Conservation (phyloP, 164 flowering plant genomes). For the Saururus chinensis region DNA sequence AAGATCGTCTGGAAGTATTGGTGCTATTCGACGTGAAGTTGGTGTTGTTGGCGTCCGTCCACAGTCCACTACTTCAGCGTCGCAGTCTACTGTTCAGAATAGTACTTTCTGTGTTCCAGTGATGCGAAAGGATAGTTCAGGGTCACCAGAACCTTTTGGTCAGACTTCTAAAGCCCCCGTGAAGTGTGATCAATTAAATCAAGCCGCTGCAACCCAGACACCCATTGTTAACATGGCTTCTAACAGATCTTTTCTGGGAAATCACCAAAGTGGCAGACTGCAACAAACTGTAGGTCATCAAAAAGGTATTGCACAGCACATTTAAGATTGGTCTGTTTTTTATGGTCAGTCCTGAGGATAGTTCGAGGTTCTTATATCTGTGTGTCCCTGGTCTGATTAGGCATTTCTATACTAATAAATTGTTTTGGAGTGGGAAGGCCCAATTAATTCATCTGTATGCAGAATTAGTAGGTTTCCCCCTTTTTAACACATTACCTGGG, state of each 20-base stretch:
- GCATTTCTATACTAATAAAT: too few species aligned
- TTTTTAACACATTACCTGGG: too few species aligned
- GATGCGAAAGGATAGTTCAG: constrained; percentile 25
- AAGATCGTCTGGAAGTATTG: constrained; percentile 58
- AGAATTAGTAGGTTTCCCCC: too few species aligned
- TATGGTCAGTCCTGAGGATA: too few species aligned
- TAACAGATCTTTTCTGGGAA: constrained; percentile 31
- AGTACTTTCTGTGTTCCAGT: constrained; percentile 29
- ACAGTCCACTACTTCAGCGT: constrained; percentile 32
- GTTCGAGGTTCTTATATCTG: too few species aligned
- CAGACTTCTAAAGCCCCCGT: constrained; percentile 21
- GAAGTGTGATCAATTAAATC: constrained; percentile 37
- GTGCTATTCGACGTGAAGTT: constrained; percentile 89
- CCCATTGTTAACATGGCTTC: constrained; percentile 21
- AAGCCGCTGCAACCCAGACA: constrained; percentile 29
- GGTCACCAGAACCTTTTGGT: constrained; percentile 32
- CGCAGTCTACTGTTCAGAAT: constrained; percentile 29
- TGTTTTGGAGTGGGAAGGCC: too few species aligned
- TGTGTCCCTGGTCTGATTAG: too few species aligned
- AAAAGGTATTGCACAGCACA: constrained; percentile 38
- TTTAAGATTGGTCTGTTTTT: too few species aligned
- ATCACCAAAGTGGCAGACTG: constrained; percentile 40
- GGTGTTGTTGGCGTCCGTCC: constrained; percentile 83
- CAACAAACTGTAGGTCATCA: constrained; percentile 60
- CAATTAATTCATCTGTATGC: too few species aligned